Evolutionary conservation across 305 asterid species (phyloP), one percentile per base, ranked within the genome.

Genomic region (Plantago lanceolata): DNA sequence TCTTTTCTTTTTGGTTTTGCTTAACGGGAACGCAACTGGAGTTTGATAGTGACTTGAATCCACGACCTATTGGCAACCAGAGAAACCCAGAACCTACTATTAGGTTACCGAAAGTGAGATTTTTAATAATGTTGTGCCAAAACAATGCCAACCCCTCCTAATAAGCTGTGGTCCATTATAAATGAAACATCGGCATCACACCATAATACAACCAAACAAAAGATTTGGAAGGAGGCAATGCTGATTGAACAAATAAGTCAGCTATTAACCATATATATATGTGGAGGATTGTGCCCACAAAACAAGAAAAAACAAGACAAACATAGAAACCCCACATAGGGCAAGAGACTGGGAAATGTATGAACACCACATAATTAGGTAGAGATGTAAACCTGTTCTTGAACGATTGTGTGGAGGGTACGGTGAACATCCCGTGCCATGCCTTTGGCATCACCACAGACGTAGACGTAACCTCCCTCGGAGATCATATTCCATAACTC

Each of bases 391-490:
- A 91, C 98, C 96, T 91, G 96, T 49, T 86, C 89, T 79, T 80
- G 87, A 20, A 75, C 80, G 44, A 91, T 84, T 63, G 91, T 80
- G 76, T 91, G 96, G 71, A 91, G 98, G 51, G 89, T 88, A 59
- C 98, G 84, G 74, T 91, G 95, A 50, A 91, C 98, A 31, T 91
- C 98, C 64, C 85, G 85, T 20, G 98, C 96, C 98, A 91, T 91
- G 79, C 98, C 96, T 78, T 91, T 91, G 69, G 98, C 98, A 75
- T 91, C 98, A 63, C 98, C 98, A 33, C 98, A 91, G 13, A 88
- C 98, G n/a, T 91, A 91, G 0, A 91, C 56, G 20, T 89, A 92
- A 20, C 85, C 96, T 62, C 96, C 98, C 63, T 78, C 82, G 0
- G 92, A 86, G 61, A 89, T 85, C 77, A 87, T 68, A 70, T 75